Percentiles rank a stretch among this genome's conserved stretches.
phyloP scores from a whole-genome alignment of 257 asterid species.

The Salvia miltiorrhiza region DNA sequence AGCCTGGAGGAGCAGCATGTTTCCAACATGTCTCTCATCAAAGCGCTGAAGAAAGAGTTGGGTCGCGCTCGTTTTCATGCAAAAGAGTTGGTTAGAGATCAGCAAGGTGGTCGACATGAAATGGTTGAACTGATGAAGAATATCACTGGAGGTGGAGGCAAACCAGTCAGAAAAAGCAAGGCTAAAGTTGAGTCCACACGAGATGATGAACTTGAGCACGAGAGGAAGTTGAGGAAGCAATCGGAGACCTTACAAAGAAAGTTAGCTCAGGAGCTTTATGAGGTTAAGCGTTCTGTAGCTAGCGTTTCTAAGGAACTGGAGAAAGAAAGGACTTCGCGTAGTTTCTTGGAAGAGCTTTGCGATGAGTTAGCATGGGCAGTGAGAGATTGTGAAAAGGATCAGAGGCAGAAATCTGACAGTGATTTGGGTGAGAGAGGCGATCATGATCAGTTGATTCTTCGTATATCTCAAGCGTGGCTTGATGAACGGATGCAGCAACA shows the following conservation, averaged over 20 bases:
- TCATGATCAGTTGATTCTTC: slow-evolving; percentile 51
- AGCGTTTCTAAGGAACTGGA: slow-evolving; percentile 49
- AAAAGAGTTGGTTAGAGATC: slow-evolving; percentile 54
- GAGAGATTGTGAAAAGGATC: slow-evolving; percentile 53
- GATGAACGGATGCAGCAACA: slow-evolving; percentile 61
- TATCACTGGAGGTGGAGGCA: slow-evolving; percentile 62
- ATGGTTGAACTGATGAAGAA: slow-evolving; percentile 64
- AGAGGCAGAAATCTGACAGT: slow-evolving; percentile 43
- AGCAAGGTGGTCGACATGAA: no score
- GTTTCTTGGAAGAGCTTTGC: slow-evolving; percentile 66
- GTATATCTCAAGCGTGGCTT: slow-evolving; percentile 83
- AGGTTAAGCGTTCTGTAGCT: slow-evolving; percentile 49
- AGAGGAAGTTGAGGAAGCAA: slow-evolving; percentile 65
- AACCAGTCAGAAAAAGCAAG: slow-evolving; percentile 39
- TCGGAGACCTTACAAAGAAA: slow-evolving; percentile 70
- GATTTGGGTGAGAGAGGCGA: slow-evolving; percentile 44
- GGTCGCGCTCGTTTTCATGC: slow-evolving; percentile 58
- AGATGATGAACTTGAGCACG: slow-evolving; percentile 65
- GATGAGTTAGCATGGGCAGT: slow-evolving; percentile 87
- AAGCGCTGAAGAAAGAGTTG: slow-evolving; percentile 60
- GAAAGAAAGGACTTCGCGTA: slow-evolving; percentile 47
- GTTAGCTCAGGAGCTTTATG: slow-evolving; percentile 58
- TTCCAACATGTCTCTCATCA: slow-evolving; percentile 52
- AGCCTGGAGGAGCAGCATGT: slow-evolving; percentile 80
- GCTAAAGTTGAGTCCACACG: slow-evolving; percentile 50